Conservation (phyloP, 257 asterid species). For the Solanum appendiculatum region DNA sequence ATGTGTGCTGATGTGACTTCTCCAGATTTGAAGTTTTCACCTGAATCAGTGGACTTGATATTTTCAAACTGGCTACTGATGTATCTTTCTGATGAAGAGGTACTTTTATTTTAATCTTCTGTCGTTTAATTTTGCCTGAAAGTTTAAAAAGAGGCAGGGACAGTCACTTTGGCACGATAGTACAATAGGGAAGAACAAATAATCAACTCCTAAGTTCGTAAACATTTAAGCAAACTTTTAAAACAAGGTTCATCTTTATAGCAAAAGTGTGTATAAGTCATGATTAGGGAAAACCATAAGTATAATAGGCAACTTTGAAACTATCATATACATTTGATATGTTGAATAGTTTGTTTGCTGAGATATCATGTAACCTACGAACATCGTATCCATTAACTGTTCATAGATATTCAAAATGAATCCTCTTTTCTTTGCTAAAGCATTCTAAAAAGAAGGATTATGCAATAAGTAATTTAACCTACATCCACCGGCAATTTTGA, state of each 20-base stretch:
- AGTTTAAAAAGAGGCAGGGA: no score
- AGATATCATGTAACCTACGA: not conserved
- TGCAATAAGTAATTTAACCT: not conserved
- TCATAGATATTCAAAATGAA: not conserved
- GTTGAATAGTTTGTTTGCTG: not conserved
- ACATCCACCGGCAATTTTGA: not conserved
- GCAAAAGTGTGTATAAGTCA: no score
- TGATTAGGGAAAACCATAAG: no score
- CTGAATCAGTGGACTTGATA: conserved; percentile 69
- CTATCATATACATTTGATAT: not conserved
- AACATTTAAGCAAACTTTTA: no score
- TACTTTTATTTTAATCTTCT: conserved; percentile 2
- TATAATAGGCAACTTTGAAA: no score
- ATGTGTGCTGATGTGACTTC: conserved; percentile 93
- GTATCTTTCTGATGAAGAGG: conserved; percentile 97
- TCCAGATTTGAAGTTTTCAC: conserved; percentile 56
- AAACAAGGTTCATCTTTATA: no score
- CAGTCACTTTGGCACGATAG: no score
- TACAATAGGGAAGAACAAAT: no score
- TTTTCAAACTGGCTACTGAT: conserved; percentile 94
- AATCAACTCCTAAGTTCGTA: no score
- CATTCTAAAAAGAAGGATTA: not conserved
- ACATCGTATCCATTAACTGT: not conserved
- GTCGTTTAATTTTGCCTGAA: no score
- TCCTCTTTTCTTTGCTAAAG: not conserved